A percentile compares a stretch with the other conserved stretches of the same genome.
These are phyloP conservation scores for Ophiosphaerella herpotricha DNA, from an alignment of 2,329 filamentous ascomycete genomes.

Conservation along the genomic window DNA sequence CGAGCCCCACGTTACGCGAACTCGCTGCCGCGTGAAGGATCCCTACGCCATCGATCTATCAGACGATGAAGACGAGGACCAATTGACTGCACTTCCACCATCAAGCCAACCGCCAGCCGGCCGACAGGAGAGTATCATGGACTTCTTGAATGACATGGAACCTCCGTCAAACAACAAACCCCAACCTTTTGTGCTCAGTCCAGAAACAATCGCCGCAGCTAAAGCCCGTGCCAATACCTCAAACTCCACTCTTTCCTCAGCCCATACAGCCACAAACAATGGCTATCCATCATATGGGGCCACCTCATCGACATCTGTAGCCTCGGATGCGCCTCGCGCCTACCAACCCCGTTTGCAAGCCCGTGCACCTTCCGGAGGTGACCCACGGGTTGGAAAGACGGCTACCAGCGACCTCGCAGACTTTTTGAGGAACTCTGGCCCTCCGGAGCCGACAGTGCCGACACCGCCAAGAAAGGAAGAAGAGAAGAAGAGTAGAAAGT, in stretches of 20 bases:
- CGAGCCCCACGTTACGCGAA: slow-evolving; percentile 67
- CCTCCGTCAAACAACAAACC: slow-evolving; percentile 56
- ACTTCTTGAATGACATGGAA: slow-evolving; percentile 72
- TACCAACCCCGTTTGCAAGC: slow-evolving; percentile 35
- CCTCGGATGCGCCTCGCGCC: slow-evolving; percentile 26
- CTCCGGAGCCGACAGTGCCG: slow-evolving; percentile 33
- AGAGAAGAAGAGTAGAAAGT: slow-evolving; percentile 38
- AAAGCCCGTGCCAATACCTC: slow-evolving; percentile 31
- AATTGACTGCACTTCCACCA: slow-evolving; percentile 53
- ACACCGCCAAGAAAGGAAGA: slow-evolving; percentile 33
- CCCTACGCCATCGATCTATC: slow-evolving; percentile 85
- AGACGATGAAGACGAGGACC: slow-evolving; percentile 54
- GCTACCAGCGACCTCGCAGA: slow-evolving; percentile 50
- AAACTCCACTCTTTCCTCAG: slow-evolving; percentile 20
- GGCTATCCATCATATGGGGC: slow-evolving; percentile 15
- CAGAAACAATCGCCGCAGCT: slow-evolving; percentile 40
- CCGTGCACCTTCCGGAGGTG: slow-evolving; percentile 28
- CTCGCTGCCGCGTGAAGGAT: slow-evolving; percentile 78
- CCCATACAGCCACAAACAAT: slow-evolving; percentile 19
- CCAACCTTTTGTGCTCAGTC: slow-evolving; percentile 40
- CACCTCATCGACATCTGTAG: slow-evolving; percentile 17
- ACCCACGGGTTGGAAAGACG: slow-evolving; percentile 25
- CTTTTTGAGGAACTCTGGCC: slow-evolving; percentile 49
- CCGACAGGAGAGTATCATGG: slow-evolving; percentile 65
- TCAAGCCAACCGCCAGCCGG: slow-evolving; percentile 22